Evolutionary conservation across 768 basidiomycete genomes (phyloP).

Genomic region (Lactarius pseudohatsudake): DNA sequence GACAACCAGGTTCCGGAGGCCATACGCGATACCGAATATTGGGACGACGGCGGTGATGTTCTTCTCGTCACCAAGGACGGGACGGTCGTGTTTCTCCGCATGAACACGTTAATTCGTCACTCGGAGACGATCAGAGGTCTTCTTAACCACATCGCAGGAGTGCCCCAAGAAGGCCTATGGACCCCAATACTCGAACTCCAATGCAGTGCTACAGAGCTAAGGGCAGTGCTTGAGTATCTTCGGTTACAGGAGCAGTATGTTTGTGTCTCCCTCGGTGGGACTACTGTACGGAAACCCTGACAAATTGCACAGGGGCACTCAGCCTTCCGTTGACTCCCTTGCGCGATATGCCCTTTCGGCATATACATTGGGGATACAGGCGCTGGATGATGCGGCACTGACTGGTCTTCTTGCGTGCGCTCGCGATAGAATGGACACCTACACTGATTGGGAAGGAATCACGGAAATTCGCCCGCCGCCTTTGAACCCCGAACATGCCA

Average conservation of each 20-base stretch:
- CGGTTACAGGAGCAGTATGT: conserved; percentile 19
- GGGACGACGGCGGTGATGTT: conserved; percentile 25
- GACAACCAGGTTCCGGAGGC: conserved; percentile 17
- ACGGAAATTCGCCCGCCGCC: conserved; percentile 5
- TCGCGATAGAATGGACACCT: conserved; percentile 13
- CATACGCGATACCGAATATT: conserved; percentile 16
- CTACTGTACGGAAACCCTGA: not conserved
- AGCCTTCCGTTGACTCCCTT: conserved; percentile 17
- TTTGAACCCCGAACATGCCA: conserved; percentile 11
- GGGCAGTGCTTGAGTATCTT: conserved; percentile 23
- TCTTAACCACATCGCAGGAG: conserved; percentile 14
- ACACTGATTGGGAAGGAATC: conserved; percentile 18
- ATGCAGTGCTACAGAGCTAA: conserved; percentile 20
- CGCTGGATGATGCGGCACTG: conserved; percentile 16
- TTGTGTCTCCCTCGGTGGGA: not conserved
- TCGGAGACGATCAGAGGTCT: conserved; percentile 19
- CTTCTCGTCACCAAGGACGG: conserved; percentile 25
- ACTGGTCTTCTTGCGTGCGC: conserved; percentile 4
- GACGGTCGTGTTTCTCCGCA: conserved; percentile 12
- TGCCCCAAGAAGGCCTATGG: conserved; percentile 17
- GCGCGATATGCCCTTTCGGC: conserved; percentile 22
- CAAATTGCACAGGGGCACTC: not conserved
- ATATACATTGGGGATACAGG: conserved; percentile 12
- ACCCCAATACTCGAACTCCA: conserved; percentile 24
- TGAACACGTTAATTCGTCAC: conserved; percentile 19